Evolutionary conservation across 495 filamentous ascomycete genomes (phyloP).

Genomic region (Mycothermus thermophilus): DNA sequence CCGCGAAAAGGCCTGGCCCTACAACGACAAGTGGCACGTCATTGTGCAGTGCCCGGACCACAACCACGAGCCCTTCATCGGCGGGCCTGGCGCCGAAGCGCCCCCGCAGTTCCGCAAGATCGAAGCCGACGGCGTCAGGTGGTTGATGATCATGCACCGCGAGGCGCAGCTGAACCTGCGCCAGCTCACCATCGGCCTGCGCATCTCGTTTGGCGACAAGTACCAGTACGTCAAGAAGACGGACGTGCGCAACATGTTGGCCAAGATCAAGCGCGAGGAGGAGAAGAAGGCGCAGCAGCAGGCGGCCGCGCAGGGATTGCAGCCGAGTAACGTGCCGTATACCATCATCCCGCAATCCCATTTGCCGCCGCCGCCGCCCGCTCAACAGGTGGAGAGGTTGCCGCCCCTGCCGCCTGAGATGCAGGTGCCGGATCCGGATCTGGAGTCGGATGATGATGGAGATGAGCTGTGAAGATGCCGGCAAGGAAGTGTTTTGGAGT

Average conservation of each 20-base stretch:
- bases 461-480: slow-evolving; percentile 14
- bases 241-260: slow-evolving; percentile 21
- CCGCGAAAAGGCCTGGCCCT: slow-evolving; percentile 21
- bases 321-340: slow-evolving; percentile 13
- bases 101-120: slow-evolving; percentile 26
- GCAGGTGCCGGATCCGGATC: slow-evolving; percentile 23
- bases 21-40: slow-evolving; percentile 25
- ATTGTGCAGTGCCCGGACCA: slow-evolving; percentile 23
- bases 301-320: slow-evolving; percentile 11
- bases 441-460: slow-evolving; percentile 21
- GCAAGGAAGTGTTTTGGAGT: no score
- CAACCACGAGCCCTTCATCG: slow-evolving; percentile 25
- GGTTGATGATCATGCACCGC: slow-evolving; percentile 26
- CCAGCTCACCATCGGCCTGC: slow-evolving; percentile 23
- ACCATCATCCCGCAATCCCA: slow-evolving; percentile 18
- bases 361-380: slow-evolving; percentile 15
- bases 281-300: slow-evolving; percentile 16
- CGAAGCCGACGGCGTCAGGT: slow-evolving; percentile 19
- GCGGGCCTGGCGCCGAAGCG: slow-evolving; percentile 17
- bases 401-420: slow-evolving; percentile 17
- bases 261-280: slow-evolving; percentile 24
- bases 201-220: slow-evolving; percentile 25
- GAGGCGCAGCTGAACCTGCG: slow-evolving; percentile 20
- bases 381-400: slow-evolving; percentile 13
- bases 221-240: slow-evolving; percentile 26